Evolutionary conservation across 2,329 filamentous ascomycete genomes (phyloP).

Genomic region (Phialophora chinensis): DNA sequence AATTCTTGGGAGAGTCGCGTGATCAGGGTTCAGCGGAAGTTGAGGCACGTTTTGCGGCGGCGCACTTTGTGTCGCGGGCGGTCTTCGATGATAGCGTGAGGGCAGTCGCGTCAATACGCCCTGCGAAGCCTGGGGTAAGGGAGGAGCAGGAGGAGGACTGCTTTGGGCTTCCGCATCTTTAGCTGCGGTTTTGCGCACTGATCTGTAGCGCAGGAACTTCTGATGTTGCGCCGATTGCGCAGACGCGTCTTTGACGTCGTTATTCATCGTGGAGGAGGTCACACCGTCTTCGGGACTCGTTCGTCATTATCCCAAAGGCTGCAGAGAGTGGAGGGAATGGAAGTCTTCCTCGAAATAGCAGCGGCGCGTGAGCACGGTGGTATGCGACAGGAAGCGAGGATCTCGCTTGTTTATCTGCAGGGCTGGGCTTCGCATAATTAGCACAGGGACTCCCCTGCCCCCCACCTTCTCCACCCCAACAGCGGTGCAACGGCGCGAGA

Average conservation of each 20-base stretch:
- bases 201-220: constrained; percentile 65
- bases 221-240: constrained; percentile 23
- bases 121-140: constrained; percentile 22
- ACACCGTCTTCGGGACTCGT: not conserved
- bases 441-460: not conserved
- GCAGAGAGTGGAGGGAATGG: not conserved
- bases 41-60: constrained; percentile 1
- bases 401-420: constrained; percentile 9
- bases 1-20: constrained; percentile 11
- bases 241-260: constrained; percentile 1
- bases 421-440: not conserved
- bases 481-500: not conserved
- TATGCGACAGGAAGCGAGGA: constrained; percentile 15
- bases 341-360: not conserved
- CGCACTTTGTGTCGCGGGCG: constrained; percentile 7
- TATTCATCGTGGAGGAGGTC: constrained; percentile 20
- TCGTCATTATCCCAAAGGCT: not conserved
- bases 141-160: constrained; percentile 6
- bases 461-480: not conserved
- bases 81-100: constrained; percentile 32
- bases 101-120: constrained; percentile 28
- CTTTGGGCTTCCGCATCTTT: constrained; percentile 13
- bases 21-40: not conserved
- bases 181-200: constrained; percentile 56
- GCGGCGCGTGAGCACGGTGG: constrained; percentile 9